phyloP scores from a whole-genome alignment of 139 green algal genomes.

The Axilococcus clingmanii region DNA sequence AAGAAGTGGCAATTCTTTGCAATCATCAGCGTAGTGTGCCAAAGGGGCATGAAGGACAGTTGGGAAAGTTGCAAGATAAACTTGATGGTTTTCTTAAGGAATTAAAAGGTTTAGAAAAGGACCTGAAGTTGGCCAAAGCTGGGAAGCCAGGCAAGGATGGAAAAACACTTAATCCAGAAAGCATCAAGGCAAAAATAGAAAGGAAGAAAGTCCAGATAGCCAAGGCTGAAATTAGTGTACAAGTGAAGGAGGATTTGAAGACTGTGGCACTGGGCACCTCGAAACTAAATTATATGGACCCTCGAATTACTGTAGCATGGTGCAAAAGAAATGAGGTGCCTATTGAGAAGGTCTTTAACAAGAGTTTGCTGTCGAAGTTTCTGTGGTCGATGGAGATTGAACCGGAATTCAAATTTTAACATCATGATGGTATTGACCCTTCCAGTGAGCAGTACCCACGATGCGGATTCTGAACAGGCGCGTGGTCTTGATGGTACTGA shows the following conservation, averaged over 20 bases:
- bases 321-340: constrained; percentile 76
- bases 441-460: too few species aligned
- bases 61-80: constrained; percentile 65
- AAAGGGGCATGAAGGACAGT: constrained; percentile 77
- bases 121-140: constrained; percentile 43
- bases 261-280: constrained; percentile 95
- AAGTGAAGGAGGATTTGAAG: constrained; percentile 87
- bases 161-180: constrained; percentile 33
- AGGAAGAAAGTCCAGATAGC: constrained; percentile 52
- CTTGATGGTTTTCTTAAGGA: constrained; percentile 42
- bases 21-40: constrained; percentile 92
- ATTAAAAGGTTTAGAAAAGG: constrained; percentile 48
- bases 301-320: constrained; percentile 96
- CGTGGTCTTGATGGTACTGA: too few species aligned
- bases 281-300: constrained; percentile 99
- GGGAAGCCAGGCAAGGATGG: constrained; percentile 37
- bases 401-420: constrained; percentile 73
- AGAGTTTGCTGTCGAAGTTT: constrained; percentile 92
- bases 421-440: too few species aligned
- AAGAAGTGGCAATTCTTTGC: constrained; percentile 98
- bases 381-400: constrained; percentile 88
- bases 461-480: too few species aligned
- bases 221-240: constrained; percentile 47
- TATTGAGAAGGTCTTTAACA: constrained; percentile 98
- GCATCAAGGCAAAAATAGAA: constrained; percentile 24